Conservation (phyloP, 192 early-diverging fungal species). For the Coemansia asiatica region DNA sequence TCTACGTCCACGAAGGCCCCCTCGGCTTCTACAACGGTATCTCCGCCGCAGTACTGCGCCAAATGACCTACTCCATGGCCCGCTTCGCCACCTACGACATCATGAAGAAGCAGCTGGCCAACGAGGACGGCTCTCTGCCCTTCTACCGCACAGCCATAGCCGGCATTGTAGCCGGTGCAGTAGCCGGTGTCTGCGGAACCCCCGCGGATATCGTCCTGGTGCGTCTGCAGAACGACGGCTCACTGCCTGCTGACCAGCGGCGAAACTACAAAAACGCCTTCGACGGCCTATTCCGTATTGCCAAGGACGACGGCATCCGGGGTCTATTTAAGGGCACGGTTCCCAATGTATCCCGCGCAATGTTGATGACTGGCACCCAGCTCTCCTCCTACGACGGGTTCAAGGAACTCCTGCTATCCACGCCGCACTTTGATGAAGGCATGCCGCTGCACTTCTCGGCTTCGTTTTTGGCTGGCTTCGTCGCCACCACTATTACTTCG, state of each 20-base stretch:
- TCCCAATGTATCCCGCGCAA: slow-evolving; percentile 87
- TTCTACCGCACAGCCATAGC: slow-evolving; percentile 47
- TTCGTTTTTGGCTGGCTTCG: slow-evolving; percentile 71
- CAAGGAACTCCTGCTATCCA: slow-evolving; percentile 68
- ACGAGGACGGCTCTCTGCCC: slow-evolving; percentile 49
- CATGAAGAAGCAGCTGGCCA: slow-evolving; percentile 60
- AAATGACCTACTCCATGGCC: slow-evolving; percentile 78
- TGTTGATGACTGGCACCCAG: slow-evolving; percentile 78
- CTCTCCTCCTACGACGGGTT: slow-evolving; percentile 75
- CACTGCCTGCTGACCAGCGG: slow-evolving; percentile 61
- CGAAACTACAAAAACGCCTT: slow-evolving; percentile 77
- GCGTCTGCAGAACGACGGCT: slow-evolving; percentile 78
- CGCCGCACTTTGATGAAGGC: slow-evolving; percentile 63
- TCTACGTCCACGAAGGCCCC: slow-evolving; percentile 65
- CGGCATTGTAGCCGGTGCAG: slow-evolving; percentile 41
- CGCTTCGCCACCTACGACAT: slow-evolving; percentile 76
- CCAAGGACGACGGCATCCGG: slow-evolving; percentile 69
- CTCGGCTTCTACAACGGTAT: slow-evolving; percentile 69
- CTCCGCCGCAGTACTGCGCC: slow-evolving; percentile 71
- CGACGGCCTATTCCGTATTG: slow-evolving; percentile 72
- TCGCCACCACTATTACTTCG: slow-evolving; percentile 74
- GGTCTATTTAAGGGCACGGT: slow-evolving; percentile 88
- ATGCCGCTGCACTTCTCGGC: slow-evolving; percentile 67
- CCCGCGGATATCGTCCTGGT: slow-evolving; percentile 82
- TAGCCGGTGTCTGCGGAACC: slow-evolving; percentile 72